A percentile compares a stretch with the other conserved stretches of the same genome.
phyloP scores from a whole-genome alignment of 257 asterid species.

The Galeopsis tetrahit region DNA sequence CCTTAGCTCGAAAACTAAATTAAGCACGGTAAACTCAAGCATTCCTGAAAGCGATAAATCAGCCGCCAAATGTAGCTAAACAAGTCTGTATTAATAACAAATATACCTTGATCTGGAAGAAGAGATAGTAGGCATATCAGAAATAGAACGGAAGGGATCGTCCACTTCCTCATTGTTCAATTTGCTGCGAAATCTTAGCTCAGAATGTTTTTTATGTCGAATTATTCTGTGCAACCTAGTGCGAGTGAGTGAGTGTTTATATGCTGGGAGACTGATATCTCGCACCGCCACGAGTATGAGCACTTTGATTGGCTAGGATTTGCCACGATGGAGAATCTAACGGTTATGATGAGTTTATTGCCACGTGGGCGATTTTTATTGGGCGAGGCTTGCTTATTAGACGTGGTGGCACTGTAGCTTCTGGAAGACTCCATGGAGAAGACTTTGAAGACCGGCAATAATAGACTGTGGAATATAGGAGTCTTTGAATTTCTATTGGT shows the following conservation, averaged over 20 bases:
- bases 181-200: slow-evolving; percentile 6
- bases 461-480: not conserved
- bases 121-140: slow-evolving; percentile 68
- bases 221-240: not conserved
- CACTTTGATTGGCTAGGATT: slow-evolving; percentile 46
- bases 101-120: slow-evolving; percentile 86
- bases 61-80: not conserved
- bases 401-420: slow-evolving; percentile 51
- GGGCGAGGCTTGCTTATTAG: slow-evolving; percentile 37
- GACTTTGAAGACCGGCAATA: slow-evolving; percentile 28
- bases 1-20: not conserved
- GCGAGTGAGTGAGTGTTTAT: slow-evolving; percentile 17
- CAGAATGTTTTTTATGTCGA: not conserved
- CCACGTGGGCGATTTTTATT: slow-evolving; percentile 55
- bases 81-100: not conserved
- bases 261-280: slow-evolving; percentile 5
- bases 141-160: slow-evolving; percentile 67
- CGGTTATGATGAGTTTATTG: slow-evolving; percentile 23
- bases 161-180: slow-evolving; percentile 81
- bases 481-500: too few relatives aligned
- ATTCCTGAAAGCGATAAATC: not conserved
- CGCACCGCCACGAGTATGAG: slow-evolving; percentile 44
- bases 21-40: not conserved
- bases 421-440: slow-evolving; percentile 50
- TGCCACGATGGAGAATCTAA: slow-evolving; percentile 58